Base-by-base conservation (phyloP, 345 rosid genomes). In the Hibiscus tridactylites region DNA sequence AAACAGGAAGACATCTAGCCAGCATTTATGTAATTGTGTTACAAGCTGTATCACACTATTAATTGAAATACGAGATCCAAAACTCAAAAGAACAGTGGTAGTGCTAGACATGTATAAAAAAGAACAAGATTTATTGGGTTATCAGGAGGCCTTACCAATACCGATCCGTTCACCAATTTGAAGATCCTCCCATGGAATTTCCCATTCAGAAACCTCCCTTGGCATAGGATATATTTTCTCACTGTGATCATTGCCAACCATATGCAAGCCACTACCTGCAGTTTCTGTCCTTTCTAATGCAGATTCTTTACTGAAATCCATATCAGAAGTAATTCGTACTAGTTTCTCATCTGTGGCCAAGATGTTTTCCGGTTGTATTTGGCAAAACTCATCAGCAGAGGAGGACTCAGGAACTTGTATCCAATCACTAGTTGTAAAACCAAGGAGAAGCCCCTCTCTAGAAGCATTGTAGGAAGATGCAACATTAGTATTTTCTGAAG, bases 141-240 rank as follows among this genome's bases (percentile, higher is more conserved):
- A 39, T 17, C 21, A n/a, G 26, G 58, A 76, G 73, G 53, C 59
- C 87, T 85, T 88, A 94, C 97, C 98, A 50, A 94, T 92, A 73
- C 97, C 98, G 78, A 94, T 91, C n/a, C 98, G 96, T 80, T 94
- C 98, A 72, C 97, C 98, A 77, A 94, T 83, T 78, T 85, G 89
- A 78, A 91, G 92, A 85, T 91, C 96, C 80, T 91, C 96, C 98
- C 98, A 94, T 49, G 81, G 84, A 77, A 94, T 88, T 88, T 91
- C 97, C 91, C 96, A 88, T 78, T 87, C 90, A 21, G 85, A 91
- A 74, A 85, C 97, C 79, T 90, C 97, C 16, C 93, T 90, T 12
- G 86, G 88, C 79, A 87, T 74, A 31, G 91, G 90, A 75, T 88
- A 82, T 64, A 88, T 74, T 75, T 83, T 82, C 79, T 87, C 91